Conservation (phyloP, 768 basidiomycete species). For the Pulveroboletus frians region DNA sequence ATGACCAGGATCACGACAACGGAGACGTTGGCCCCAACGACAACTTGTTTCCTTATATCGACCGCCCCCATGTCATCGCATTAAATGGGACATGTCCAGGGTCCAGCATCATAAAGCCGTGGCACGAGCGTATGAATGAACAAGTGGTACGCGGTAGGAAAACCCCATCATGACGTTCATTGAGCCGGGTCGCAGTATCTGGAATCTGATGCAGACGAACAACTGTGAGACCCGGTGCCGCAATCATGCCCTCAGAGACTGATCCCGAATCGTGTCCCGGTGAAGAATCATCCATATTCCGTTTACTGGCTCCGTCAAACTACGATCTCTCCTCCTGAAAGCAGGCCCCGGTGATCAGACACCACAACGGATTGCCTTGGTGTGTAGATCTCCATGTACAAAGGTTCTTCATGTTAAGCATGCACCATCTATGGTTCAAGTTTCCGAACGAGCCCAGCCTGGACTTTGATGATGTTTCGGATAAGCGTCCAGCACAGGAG, state of each 20-base stretch:
- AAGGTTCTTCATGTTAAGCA: background rate
- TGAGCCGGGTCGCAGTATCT: slow-evolving; percentile 47
- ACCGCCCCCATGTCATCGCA: slow-evolving; percentile 73
- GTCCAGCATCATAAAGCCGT: slow-evolving; percentile 74
- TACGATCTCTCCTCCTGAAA: slow-evolving; percentile 78
- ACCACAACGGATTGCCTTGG: slow-evolving; percentile 65
- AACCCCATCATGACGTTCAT: slow-evolving; percentile 1
- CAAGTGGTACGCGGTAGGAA: slow-evolving; percentile 43
- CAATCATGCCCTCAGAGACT: background rate
- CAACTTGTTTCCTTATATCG: slow-evolving; percentile 71
- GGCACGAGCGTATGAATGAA: slow-evolving; percentile 75
- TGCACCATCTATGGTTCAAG: slow-evolving; percentile 35
- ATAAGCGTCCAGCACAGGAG: slow-evolving; percentile 64
- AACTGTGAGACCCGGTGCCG: slow-evolving; percentile 52
- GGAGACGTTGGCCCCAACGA: slow-evolving; percentile 51
- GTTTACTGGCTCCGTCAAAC: slow-evolving; percentile 82
- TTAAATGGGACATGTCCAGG: slow-evolving; percentile 58
- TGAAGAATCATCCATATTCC: slow-evolving; percentile 76
- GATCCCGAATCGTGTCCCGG: slow-evolving; percentile 5
- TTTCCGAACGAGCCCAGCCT: slow-evolving; percentile 72
- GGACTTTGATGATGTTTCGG: slow-evolving; percentile 72
- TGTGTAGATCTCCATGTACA: slow-evolving; percentile 32
- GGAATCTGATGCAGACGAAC: slow-evolving; percentile 89
- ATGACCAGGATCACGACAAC: slow-evolving; percentile 53
- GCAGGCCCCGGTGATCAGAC: slow-evolving; percentile 78